These are phyloP conservation scores for Solanum chacoense DNA, from an alignment of 305 asterid species.

Conservation along the genomic window DNA sequence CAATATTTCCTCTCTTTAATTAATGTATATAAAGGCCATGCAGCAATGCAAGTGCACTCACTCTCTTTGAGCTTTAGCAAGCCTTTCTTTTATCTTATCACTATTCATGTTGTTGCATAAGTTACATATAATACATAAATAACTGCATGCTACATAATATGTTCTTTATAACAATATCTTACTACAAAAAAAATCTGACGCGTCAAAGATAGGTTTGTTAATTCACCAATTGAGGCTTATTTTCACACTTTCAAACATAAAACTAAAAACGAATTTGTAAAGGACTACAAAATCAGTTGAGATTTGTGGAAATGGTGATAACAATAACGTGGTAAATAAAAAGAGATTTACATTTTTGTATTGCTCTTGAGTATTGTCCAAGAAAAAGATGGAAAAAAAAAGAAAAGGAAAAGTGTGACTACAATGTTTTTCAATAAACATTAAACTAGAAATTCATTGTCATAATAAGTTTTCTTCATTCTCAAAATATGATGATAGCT, in stretches of 20 bases:
- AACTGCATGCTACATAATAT: no score
- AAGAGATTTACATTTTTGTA: background rate
- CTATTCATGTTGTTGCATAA: no score
- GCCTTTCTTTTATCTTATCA: no score
- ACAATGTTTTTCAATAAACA: background rate
- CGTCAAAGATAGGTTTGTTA: no score
- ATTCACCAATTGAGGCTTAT: background rate
- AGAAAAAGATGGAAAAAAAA: background rate
- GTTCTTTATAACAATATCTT: no score
- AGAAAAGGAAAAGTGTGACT: background rate
- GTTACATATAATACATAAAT: no score
- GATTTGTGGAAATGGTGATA: background rate
- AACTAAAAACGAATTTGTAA: background rate
- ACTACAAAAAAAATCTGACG: no score
- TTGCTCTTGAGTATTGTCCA: background rate
- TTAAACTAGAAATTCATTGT: background rate
- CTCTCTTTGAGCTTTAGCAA: no score
- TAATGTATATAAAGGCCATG: no score
- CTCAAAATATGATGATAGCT: conserved; percentile 14
- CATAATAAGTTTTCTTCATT: background rate
- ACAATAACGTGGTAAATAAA: background rate
- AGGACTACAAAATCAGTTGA: background rate
- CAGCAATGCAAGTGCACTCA: no score
- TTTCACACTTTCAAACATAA: background rate
- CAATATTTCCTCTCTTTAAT: no score